Evolutionary conservation across 225 moss, liverwort and hornwort genomes (phyloP), one percentile per base, ranked within the genome.

Genomic region (Polytrichum formosum): DNA sequence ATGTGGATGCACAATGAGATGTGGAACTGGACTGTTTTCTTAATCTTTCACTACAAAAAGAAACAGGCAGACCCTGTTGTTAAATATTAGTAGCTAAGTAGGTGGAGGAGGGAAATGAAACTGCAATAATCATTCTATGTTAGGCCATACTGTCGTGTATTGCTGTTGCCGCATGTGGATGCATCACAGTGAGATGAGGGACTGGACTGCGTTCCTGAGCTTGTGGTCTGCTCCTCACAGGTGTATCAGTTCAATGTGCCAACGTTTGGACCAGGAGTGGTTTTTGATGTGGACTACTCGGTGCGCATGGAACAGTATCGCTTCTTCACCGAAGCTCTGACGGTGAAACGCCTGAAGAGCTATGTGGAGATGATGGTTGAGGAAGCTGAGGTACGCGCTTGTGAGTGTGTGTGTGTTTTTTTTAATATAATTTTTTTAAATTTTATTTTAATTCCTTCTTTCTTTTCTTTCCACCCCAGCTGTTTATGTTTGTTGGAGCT

Each of bases 181-280:
- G 13, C 46, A 46, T 46, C 46, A 46, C 46, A 46, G 13, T 13
- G 16, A 46, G 46, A 46, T 16, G 46, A 9, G 37, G 9, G 10
- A 10, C 37, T 37, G 37, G 37, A 37, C 37, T 37, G 37, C 10
- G 7, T 35, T 35, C 2, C 10, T 37, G 23, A 64, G 27, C 19
- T 64, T 28, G n/a, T 64, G 18, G 25, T 46, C 13, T 46, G 46
- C 46, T 13, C 16, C 28, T 46, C 8, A 54, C 75, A 83, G 83
- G 87, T 98, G 1, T 98, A 98, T 78, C 84, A 91, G 72, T 98
- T 98, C 78, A 98, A 98, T 81, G 98, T 98, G 66, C 98, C 98
- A 1, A 98, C 94, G 0, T 98, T 98, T 76, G 98, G 98, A n/a
- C 94, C 88, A 4, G 98, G 94, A 1, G 98, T 98, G 20, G 94